Conservation (phyloP, 2,329 filamentous ascomycete genomes). For the Elsinoe necatrix region DNA sequence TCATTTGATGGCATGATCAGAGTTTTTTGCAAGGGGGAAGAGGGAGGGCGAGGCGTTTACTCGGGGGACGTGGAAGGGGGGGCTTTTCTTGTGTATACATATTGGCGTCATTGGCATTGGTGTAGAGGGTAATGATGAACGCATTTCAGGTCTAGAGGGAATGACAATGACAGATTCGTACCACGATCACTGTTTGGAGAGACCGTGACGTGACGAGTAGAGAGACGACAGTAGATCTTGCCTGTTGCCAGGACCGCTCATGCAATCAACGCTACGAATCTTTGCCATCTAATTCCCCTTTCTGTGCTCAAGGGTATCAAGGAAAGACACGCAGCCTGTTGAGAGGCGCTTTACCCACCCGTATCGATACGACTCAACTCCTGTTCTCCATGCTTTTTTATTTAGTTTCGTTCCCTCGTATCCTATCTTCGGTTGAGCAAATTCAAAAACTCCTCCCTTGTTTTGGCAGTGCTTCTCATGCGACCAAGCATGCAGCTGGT, state of each 20-base stretch:
- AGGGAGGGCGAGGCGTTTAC: no score
- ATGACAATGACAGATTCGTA: neutral
- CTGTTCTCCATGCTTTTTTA: neutral
- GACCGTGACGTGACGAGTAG: no score
- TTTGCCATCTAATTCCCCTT: neutral
- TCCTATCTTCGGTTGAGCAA: conserved; percentile 38
- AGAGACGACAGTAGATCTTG: no score
- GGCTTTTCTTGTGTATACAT: neutral
- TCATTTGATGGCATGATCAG: neutral
- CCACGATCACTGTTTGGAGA: neutral
- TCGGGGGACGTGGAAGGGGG: neutral
- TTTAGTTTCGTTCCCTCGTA: neutral
- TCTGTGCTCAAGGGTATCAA: conserved; percentile 7
- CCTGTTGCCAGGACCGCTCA: neutral
- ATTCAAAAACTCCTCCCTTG: conserved; percentile 88
- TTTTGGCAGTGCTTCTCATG: conserved; percentile 87
- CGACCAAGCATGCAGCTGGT: conserved; percentile 97
- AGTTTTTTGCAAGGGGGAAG: neutral
- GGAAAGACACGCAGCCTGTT: conserved; percentile 9
- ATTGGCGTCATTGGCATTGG: neutral
- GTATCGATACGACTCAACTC: neutral
- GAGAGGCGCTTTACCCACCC: neutral
- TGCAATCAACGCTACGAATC: neutral
- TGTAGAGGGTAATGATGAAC: neutral
- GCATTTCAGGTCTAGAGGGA: neutral